Evolutionary conservation across 1,284 basidiomycete species (phyloP).

Genomic region (Naganishia cerealis): DNA sequence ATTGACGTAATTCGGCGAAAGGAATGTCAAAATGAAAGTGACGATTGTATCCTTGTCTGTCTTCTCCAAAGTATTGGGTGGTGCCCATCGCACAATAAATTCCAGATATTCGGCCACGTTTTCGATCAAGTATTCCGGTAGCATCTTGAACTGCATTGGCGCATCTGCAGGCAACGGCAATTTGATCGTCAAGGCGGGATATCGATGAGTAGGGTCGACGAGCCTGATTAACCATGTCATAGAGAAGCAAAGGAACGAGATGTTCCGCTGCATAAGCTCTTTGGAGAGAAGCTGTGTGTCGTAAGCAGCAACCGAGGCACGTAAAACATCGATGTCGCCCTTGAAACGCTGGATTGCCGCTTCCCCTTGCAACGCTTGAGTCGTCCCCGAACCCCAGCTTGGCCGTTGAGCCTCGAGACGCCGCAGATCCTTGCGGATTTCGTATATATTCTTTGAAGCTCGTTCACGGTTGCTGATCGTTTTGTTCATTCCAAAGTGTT

Average conservation of each 20-base stretch:
- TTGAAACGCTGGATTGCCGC: conserved; percentile 44
- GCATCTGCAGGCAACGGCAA: conserved; percentile 83
- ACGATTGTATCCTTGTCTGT: conserved; percentile 84
- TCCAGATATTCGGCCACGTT: conserved; percentile 88
- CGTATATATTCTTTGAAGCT: conserved; percentile 70
- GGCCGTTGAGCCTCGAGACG: conserved; percentile 62
- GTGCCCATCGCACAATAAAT: conserved; percentile 65
- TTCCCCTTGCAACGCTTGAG: conserved; percentile 59
- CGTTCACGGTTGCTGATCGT: conserved; percentile 73
- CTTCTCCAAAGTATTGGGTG: conserved; percentile 74
- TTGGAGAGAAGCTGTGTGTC: conserved; percentile 85
- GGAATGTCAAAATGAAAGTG: conserved; percentile 84
- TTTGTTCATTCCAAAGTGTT: conserved; percentile 79
- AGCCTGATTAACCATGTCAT: conserved; percentile 92
- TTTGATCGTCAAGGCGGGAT: conserved; percentile 72
- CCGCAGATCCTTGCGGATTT: conserved; percentile 74
- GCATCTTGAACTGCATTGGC: conserved; percentile 76
- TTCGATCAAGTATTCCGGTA: conserved; percentile 93
- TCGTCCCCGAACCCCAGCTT: conserved; percentile 57
- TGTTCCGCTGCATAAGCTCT: conserved; percentile 73
- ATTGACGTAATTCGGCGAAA: conserved; percentile 95
- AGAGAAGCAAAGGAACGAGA: conserved; percentile 82
- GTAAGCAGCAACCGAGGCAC: conserved; percentile 71
- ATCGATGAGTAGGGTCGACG: conserved; percentile 78
- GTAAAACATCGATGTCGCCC: conserved; percentile 67